phyloP scores from a whole-genome alignment of 371 early-diverging fungal genomes.

The Coemansia sp. region DNA sequence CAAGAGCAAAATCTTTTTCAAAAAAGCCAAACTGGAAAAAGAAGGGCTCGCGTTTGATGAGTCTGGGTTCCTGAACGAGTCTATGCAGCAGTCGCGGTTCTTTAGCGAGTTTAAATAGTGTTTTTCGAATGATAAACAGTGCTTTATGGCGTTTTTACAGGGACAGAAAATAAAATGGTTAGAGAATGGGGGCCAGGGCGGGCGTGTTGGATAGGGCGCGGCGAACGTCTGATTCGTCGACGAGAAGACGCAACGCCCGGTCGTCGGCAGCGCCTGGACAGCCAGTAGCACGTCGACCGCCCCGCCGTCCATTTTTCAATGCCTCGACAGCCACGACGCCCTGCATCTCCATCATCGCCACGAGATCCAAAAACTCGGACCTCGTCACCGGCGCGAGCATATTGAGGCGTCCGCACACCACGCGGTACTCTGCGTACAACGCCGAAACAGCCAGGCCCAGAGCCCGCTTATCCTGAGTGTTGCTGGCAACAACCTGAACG shows the following conservation, averaged over 20 bases:
- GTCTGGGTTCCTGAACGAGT: conserved; percentile 56
- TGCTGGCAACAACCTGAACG: conserved; percentile 3
- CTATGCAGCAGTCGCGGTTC: conserved; percentile 53
- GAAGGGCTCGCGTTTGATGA: conserved; percentile 70
- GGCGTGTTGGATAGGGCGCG: conserved; percentile 32
- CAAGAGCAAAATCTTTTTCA: conserved; percentile 59
- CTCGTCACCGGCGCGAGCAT: conserved; percentile 66
- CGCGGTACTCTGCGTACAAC: conserved; percentile 60
- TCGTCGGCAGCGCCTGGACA: conserved; percentile 44
- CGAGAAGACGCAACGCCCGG: conserved; percentile 38
- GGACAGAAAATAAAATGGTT: not conserved
- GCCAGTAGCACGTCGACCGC: conserved; percentile 31
- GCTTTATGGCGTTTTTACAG: not conserved
- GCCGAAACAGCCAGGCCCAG: conserved; percentile 43
- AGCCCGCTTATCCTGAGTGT: not conserved
- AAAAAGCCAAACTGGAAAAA: conserved; percentile 64
- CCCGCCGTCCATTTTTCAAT: conserved; percentile 27
- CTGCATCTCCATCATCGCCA: conserved; percentile 69
- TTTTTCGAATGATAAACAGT: not conserved
- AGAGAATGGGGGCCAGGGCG: conserved; percentile 31
- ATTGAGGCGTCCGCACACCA: conserved; percentile 55
- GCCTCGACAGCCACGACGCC: conserved; percentile 63
- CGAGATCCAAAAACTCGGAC: conserved; percentile 73
- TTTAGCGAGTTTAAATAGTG: conserved; percentile 55
- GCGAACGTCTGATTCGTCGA: conserved; percentile 47